A percentile compares a stretch with the other conserved stretches of the same genome.
These are phyloP conservation scores for Cordyceps militaris DNA, from an alignment of 2,329 filamentous ascomycete genomes.

Conservation along the genomic window DNA sequence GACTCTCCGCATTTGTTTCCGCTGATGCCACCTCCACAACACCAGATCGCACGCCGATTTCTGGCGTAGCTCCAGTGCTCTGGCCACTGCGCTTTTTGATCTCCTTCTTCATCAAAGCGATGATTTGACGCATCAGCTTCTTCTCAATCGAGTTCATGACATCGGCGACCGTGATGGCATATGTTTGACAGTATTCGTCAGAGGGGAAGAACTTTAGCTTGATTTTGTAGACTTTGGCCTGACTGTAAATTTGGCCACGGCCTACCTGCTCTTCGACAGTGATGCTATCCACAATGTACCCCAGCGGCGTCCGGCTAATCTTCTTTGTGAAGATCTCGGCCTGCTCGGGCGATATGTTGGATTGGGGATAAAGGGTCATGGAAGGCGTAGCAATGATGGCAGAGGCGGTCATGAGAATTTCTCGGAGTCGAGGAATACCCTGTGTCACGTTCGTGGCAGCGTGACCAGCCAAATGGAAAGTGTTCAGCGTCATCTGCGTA, in stretches of 20 bases:
- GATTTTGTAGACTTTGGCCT: slow-evolving; percentile 81
- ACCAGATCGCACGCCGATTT: slow-evolving; percentile 54
- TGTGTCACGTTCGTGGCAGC: slow-evolving; percentile 97
- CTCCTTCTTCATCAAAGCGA: slow-evolving; percentile 65
- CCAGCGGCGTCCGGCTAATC: slow-evolving; percentile 78
- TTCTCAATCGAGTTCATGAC: slow-evolving; percentile 74
- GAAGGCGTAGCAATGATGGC: slow-evolving; percentile 80
- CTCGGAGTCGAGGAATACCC: slow-evolving; percentile 92
- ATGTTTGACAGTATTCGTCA: slow-evolving; percentile 75
- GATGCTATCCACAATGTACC: slow-evolving; percentile 76
- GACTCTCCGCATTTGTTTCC: background rate
- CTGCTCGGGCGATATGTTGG: slow-evolving; percentile 61
- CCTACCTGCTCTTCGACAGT: slow-evolving; percentile 75
- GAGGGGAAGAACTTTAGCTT: slow-evolving; percentile 77
- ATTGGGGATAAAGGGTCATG: slow-evolving; percentile 76
- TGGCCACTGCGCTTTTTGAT: slow-evolving; percentile 64
- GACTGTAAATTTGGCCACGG: slow-evolving; percentile 56
- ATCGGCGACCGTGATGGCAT: slow-evolving; percentile 73
- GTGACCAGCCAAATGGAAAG: slow-evolving; percentile 98
- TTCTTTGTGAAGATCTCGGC: slow-evolving; percentile 81
- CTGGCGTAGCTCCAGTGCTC: slow-evolving; percentile 64
- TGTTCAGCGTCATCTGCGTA: slow-evolving; percentile 98
- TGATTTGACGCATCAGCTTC: slow-evolving; percentile 67
- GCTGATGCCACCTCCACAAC: slow-evolving; percentile 42
- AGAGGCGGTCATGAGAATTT: slow-evolving; percentile 97